Evolutionary conservation across 768 basidiomycete species (phyloP).

Genomic region (Chalciporus chontae): DNA sequence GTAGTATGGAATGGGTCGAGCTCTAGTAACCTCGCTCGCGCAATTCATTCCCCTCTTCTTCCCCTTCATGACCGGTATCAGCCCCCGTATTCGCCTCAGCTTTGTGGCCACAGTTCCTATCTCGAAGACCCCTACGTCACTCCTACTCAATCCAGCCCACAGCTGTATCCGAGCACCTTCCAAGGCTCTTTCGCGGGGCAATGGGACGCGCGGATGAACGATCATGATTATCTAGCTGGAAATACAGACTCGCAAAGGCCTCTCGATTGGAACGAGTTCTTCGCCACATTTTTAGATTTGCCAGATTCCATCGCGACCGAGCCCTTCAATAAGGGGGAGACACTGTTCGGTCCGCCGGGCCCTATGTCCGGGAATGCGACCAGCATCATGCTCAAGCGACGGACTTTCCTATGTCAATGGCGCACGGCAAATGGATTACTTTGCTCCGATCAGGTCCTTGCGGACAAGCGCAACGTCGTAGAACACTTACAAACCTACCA

Average conservation of each 20-base stretch:
- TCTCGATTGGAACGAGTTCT: background rate
- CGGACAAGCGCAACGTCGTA: slow-evolving; percentile 15
- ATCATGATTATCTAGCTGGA: background rate
- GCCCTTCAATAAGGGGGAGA: background rate
- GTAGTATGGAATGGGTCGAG: background rate
- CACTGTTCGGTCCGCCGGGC: background rate
- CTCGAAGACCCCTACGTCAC: background rate
- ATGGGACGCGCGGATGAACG: background rate
- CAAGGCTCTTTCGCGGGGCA: background rate
- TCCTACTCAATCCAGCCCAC: background rate
- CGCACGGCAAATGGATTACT: background rate
- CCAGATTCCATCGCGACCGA: background rate
- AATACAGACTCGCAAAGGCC: background rate
- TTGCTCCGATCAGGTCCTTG: slow-evolving; percentile 1
- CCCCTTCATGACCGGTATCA: background rate
- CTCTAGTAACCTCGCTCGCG: background rate
- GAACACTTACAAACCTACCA: slow-evolving; percentile 16
- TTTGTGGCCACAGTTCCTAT: background rate
- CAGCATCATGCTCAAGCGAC: background rate
- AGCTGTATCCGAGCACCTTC: background rate
- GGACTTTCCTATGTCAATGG: slow-evolving; percentile 14
- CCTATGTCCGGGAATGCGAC: background rate
- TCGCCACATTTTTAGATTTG: background rate
- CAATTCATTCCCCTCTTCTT: background rate
- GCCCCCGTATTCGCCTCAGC: background rate